Conservation (phyloP, 164 flowering plant genomes). For the Chimonanthus praecox region DNA sequence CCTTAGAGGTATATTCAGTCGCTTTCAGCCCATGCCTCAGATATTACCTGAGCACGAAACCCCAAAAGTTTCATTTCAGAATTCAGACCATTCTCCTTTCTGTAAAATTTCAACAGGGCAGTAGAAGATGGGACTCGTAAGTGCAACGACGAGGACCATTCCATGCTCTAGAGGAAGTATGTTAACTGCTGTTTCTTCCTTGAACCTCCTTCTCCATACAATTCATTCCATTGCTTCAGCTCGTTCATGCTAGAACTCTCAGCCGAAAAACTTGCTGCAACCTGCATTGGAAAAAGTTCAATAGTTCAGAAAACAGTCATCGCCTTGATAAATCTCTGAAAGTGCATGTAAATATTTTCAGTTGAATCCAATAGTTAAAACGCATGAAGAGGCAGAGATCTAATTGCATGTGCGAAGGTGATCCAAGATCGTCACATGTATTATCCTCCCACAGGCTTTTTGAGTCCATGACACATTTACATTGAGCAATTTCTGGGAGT, state of each 20-base stretch:
- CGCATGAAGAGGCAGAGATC: no score
- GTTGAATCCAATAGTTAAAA: no score
- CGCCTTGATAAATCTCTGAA: not conserved
- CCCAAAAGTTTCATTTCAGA: not conserved
- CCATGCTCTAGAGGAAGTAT: slow-evolving; percentile 54
- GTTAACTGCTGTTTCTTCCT: slow-evolving; percentile 80
- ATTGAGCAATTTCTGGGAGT: no score
- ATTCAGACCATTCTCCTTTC: not conserved
- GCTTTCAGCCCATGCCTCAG: slow-evolving; percentile 1
- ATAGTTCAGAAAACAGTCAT: not conserved
- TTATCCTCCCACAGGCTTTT: no score
- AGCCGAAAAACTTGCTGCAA: slow-evolving; percentile 84
- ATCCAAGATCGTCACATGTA: no score
- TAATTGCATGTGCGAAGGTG: no score
- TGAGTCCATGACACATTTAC: no score
- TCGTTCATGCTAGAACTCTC: slow-evolving; percentile 77
- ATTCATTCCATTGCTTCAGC: slow-evolving; percentile 87
- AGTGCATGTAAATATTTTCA: not conserved
- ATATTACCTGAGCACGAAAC: not conserved
- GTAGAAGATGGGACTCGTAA: not conserved
- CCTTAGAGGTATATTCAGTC: not conserved
- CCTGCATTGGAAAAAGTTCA: slow-evolving; percentile 36
- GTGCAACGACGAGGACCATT: not conserved
- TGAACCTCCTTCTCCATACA: slow-evolving; percentile 93
- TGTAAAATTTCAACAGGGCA: not conserved